These are phyloP conservation scores for Pharnaceum exiguum DNA, from an alignment of 148 eudicot species.

Conservation along the genomic window DNA sequence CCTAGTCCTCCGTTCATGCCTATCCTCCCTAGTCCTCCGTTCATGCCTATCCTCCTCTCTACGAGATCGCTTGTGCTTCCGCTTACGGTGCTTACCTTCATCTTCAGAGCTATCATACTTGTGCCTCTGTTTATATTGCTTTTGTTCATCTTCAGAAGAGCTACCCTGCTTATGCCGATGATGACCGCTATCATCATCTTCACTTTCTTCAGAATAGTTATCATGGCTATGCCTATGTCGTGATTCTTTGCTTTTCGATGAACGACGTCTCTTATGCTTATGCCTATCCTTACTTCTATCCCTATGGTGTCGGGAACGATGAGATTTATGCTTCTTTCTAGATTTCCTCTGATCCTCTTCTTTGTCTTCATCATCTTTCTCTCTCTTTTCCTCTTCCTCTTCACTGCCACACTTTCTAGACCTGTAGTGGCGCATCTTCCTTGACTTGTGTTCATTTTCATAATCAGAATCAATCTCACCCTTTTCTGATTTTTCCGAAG, in stretches of 20 bases:
- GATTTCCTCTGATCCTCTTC: constrained; percentile 31
- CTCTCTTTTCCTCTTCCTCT: constrained; percentile 26
- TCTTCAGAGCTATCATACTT: constrained; percentile 20
- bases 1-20: constrained; percentile 22
- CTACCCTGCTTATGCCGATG: constrained; percentile 8
- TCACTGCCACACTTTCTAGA: constrained; percentile 28
- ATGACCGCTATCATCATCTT: constrained; percentile 2
- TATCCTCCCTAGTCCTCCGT: constrained; percentile 28
- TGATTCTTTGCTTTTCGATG: constrained; percentile 37
- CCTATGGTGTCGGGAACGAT: constrained; percentile 36
- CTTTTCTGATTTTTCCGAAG: constrained; percentile 22
- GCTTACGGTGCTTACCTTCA: constrained; percentile 12
- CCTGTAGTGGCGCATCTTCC: constrained; percentile 61
- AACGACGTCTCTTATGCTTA: constrained; percentile 44
- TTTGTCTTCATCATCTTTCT: constrained; percentile 21
- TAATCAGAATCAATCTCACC: constrained; percentile 35
- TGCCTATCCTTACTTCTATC: constrained; percentile 43
- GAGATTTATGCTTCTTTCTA: constrained; percentile 53
- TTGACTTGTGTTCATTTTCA: constrained; percentile 32
- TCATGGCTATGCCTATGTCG: constrained; percentile 20
- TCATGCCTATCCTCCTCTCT: constrained; percentile 24
- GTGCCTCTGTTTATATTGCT: constrained; percentile 12
- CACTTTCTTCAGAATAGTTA: constrained; percentile 17
- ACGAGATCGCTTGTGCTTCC: constrained; percentile 29
- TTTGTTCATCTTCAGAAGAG: constrained; percentile 17